Evolutionary conservation across 2,329 filamentous ascomycete species (phyloP), one percentile per base, ranked within the genome.

Genomic region (Pestalotiopsis sp.): DNA sequence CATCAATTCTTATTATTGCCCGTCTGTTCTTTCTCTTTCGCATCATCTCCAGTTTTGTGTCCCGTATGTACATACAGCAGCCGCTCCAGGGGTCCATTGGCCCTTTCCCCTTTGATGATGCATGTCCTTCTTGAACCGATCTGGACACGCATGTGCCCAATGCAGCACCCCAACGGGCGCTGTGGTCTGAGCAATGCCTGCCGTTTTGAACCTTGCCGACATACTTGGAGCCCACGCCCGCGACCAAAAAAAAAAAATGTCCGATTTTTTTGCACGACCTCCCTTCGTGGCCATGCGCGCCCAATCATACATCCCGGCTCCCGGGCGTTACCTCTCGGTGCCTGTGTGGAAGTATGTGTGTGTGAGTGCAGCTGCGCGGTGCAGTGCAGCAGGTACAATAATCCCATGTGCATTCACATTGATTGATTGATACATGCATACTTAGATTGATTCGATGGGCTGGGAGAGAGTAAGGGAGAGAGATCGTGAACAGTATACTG

Each of bases 181-280:
- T 17, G 41, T 49, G 66, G 66, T 67, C 66, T 62, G 66, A 67
- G 66, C 66, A 59, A 67, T 67, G 66, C 66, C 59, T 67, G 66
- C 39, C 64, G 27, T 57, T 52, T 23, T 66, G 45, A 66, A 66
- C 49, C 63, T 66, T 66, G 63, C 41, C 52, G 63, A 36, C 41
- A 66, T 61, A 36, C 39, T 45, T 66, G 20, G 41, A 66, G 25
- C 39, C 63, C 39, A 66, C 63, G 63, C 63, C 63, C 20, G 27
- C 63, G 57, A 66, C 63, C 45, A 52, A 3, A 45, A 45, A 45
- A 45, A 52, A 52, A 66, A 66, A 62, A 66, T 66, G 49, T 66
- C 63, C 63, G 63, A 66, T 45, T 64, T 36, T 36, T 36, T 64
- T 64, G 61, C 61, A 52, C 61, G 23, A 64, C 61, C 61, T 45